Conservation (phyloP, 2,329 filamentous ascomycete species). For the Trichoderma arundinaceum region DNA sequence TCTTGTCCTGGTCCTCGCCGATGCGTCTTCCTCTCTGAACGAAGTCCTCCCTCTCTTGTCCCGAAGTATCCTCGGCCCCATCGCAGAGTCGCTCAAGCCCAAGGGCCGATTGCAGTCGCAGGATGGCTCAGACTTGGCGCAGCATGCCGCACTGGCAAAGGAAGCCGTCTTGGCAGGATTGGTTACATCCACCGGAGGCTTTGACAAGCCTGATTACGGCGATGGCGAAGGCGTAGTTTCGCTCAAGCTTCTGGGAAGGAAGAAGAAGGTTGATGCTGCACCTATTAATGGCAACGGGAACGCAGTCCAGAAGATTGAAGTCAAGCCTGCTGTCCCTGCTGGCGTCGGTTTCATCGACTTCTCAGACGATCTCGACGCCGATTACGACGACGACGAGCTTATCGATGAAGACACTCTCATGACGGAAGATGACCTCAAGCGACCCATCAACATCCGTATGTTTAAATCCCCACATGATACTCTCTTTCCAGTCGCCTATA, state of each 20-base stretch:
- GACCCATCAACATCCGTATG: slow-evolving; percentile 81
- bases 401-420: slow-evolving; percentile 91
- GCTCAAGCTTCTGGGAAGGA: slow-evolving; percentile 50
- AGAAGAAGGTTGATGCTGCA: slow-evolving; percentile 42
- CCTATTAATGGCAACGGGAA: slow-evolving; percentile 51
- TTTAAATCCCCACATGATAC: slow-evolving; percentile 38
- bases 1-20: slow-evolving; percentile 80
- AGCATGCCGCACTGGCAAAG: slow-evolving; percentile 42
- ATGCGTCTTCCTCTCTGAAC: slow-evolving; percentile 48
- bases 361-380: slow-evolving; percentile 59
- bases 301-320: slow-evolving; percentile 49
- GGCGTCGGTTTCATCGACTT: slow-evolving; percentile 72
- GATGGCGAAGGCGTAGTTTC: slow-evolving; percentile 63
- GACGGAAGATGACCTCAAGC: slow-evolving; percentile 80
- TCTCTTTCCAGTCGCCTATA: background rate
- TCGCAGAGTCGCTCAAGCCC: slow-evolving; percentile 30
- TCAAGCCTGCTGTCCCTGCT: slow-evolving; percentile 49
- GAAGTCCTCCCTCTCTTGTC: slow-evolving; percentile 70
- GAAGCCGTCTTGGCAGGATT: slow-evolving; percentile 87
- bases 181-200: slow-evolving; percentile 65
- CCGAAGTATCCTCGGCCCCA: slow-evolving; percentile 46
- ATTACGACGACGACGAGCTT: slow-evolving; percentile 75
- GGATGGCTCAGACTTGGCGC: slow-evolving; percentile 7
- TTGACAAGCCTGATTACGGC: slow-evolving; percentile 70
- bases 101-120: slow-evolving; percentile 31